Evolutionary conservation across 768 basidiomycete species (phyloP).

Genomic region (Lactarius sanguifluus): DNA sequence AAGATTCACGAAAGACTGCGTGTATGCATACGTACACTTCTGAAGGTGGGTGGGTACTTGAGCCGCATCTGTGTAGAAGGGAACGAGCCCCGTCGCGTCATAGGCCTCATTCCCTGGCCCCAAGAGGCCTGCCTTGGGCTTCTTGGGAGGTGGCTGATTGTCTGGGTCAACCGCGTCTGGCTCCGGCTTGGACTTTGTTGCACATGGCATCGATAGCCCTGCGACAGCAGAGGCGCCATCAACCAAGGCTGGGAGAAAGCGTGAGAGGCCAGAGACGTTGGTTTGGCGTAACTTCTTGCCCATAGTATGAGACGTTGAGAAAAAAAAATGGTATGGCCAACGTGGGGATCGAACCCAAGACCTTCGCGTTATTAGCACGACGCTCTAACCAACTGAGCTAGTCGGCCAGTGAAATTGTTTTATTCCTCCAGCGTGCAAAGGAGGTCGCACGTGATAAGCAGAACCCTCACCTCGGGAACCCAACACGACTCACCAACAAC

Average conservation of each 20-base stretch:
- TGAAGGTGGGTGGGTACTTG: conserved; percentile 76
- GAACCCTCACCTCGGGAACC: neutral
- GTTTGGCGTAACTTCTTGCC: conserved; percentile 23
- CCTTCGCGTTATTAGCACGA: conserved; percentile 66
- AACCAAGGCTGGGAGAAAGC: conserved; percentile 15
- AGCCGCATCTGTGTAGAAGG: conserved; percentile 58
- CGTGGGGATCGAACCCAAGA: conserved; percentile 34
- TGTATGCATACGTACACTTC: conserved; percentile 66
- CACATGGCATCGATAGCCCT: neutral
- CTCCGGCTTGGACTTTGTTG: neutral
- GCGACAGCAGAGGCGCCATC: neutral
- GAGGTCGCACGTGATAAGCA: no score
- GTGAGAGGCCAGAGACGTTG: conserved; percentile 22
- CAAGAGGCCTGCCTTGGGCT: conserved; percentile 21
- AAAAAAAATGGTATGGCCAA: conserved; percentile 20
- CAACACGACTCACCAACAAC: neutral
- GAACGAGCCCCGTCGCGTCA: conserved; percentile 74
- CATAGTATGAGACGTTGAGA: neutral
- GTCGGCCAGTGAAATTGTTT: neutral
- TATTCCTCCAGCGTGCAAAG: neutral
- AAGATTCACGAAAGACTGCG: neutral
- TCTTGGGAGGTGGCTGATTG: neutral
- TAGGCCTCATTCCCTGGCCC: conserved; percentile 22
- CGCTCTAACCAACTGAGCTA: conserved; percentile 91
- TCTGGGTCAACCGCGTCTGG: neutral